Base-by-base conservation (phyloP, 345 rosid genomes). In the Murraya paniculata region DNA sequence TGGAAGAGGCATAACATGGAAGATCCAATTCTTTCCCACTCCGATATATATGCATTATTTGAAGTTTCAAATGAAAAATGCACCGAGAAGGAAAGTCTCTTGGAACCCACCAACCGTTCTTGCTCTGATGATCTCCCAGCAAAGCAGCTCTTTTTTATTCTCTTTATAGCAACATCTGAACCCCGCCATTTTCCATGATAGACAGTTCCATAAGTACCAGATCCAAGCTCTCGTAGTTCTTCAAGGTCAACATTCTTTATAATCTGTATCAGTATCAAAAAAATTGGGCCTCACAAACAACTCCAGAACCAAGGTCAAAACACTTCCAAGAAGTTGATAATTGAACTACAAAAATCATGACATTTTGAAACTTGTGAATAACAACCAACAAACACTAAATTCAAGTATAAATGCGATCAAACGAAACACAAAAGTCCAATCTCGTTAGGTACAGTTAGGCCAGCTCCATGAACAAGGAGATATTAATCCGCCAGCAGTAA, bases 181-280 rank as follows among this genome's bases (percentile, higher is more conserved):
- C 95, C 95, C 28, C 95, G 82, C 93, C 95, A 91, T 83, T 83
- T 88, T 61, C 95, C 95, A 81, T 91, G 95, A 73, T 84, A 91
- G 71, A 91, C 95, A 55, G 95, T 89, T 67, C 95, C 95, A 83
- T 84, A 91, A 7, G 95, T 91, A 65, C 93, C 93, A 31, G 95
- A 88, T 72, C 95, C 95, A 25, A 91, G 69, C 79, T 89, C 93
- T 64, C 78, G 84, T 45, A 85, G 80, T 75, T 91, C 95, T 86
- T 91, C 95, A 72, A 91, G 93, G 79, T 91, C 95, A 56, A 79
- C 86, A 77, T 89, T 89, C 78, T 69, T 89, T 79, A 91, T 88
- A 55, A 87, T 87, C 95, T 91, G 84, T 33, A 83, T 78, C 82
- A 75, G 22, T 56, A 78, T 78, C 22, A 45, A 71, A 73, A 70